phyloP scores from a whole-genome alignment of 371 early-diverging fungal species.

The Mortierella sp. region DNA sequence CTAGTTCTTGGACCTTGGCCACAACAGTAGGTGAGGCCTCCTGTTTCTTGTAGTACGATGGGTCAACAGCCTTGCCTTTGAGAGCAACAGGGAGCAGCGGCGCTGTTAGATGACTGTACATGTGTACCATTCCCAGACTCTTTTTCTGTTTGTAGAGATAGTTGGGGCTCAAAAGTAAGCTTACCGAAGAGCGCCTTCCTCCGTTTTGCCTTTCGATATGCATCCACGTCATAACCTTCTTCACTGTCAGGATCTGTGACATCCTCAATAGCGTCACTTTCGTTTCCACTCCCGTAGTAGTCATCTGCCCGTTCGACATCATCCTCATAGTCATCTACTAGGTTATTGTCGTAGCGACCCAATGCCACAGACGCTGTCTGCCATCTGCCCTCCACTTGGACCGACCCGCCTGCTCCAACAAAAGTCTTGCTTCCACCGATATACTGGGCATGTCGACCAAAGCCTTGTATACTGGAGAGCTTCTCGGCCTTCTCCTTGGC shows the following conservation, averaged over 20 bases:
- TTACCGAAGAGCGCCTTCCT: slow-evolving; percentile 47
- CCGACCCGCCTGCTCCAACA: slow-evolving; percentile 23
- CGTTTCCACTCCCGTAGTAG: neutral
- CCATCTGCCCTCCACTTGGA: slow-evolving; percentile 30
- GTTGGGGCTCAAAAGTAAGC: neutral
- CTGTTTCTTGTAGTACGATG: slow-evolving; percentile 38
- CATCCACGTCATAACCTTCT: slow-evolving; percentile 35
- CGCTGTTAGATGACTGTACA: no score
- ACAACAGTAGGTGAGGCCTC: neutral
- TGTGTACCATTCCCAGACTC: no score
- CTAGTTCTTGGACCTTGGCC: neutral
- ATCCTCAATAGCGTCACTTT: slow-evolving; percentile 2
- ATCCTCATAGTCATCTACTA: slow-evolving; percentile 28
- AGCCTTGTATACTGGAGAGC: slow-evolving; percentile 3
- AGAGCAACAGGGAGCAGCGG: no score
- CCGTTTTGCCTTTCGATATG: slow-evolving; percentile 36
- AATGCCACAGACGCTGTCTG: slow-evolving; percentile 21
- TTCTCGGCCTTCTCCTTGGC: slow-evolving; percentile 35
- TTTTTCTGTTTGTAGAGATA: no score
- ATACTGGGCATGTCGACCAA: slow-evolving; percentile 14
- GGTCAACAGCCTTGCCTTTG: slow-evolving; percentile 27
- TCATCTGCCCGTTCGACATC: neutral
- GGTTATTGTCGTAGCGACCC: slow-evolving; percentile 32
- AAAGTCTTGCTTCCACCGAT: slow-evolving; percentile 27
- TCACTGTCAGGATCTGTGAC: slow-evolving; percentile 5